Evolutionary conservation across 2,329 filamentous ascomycete species (phyloP).

Genomic region (Fusarium incarnatum): DNA sequence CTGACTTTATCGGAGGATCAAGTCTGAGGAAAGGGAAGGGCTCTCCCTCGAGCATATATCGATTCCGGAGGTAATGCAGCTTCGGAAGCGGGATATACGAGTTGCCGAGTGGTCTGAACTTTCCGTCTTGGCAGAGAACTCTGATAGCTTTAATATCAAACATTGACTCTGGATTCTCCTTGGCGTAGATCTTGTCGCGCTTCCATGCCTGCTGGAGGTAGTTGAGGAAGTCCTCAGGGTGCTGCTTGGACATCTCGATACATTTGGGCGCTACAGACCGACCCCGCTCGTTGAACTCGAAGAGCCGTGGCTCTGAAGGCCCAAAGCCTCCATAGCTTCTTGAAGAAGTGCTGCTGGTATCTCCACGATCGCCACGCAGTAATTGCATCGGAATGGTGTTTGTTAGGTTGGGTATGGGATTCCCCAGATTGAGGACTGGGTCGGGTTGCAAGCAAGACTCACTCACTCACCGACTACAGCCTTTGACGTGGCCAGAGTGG

Average conservation of each 20-base stretch:
- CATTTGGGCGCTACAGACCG: slow-evolving; percentile 39
- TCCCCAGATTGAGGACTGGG: slow-evolving; percentile 34
- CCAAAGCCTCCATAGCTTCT: slow-evolving; percentile 41
- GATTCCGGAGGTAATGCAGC: slow-evolving; percentile 42
- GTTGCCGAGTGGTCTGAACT: slow-evolving; percentile 32
- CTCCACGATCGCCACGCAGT: slow-evolving; percentile 43
- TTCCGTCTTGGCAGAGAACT: slow-evolving; percentile 36
- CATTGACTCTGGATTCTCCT: slow-evolving; percentile 38
- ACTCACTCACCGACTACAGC: slow-evolving; percentile 42
- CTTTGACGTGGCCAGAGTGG: slow-evolving; percentile 42
- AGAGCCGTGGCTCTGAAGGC: slow-evolving; percentile 39
- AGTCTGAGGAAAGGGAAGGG: slow-evolving; percentile 42
- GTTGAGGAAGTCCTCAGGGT: slow-evolving; percentile 38
- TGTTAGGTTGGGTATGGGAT: slow-evolving; percentile 16
- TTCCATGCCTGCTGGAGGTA: slow-evolving; percentile 42
- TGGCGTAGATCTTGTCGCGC: slow-evolving; percentile 39
- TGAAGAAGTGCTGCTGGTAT: slow-evolving; percentile 40
- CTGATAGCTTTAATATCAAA: slow-evolving; percentile 36
- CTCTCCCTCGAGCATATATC: slow-evolving; percentile 42
- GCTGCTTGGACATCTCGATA: slow-evolving; percentile 38
- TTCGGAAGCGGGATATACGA: slow-evolving; percentile 42
- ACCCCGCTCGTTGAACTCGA: slow-evolving; percentile 40
- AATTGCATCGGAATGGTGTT: slow-evolving; percentile 41
- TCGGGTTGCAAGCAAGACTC: slow-evolving; percentile 30
- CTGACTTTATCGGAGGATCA: slow-evolving; percentile 28